These are phyloP conservation scores for Pluteus cervinus DNA, from an alignment of 768 basidiomycete genomes.

Conservation along the genomic window DNA sequence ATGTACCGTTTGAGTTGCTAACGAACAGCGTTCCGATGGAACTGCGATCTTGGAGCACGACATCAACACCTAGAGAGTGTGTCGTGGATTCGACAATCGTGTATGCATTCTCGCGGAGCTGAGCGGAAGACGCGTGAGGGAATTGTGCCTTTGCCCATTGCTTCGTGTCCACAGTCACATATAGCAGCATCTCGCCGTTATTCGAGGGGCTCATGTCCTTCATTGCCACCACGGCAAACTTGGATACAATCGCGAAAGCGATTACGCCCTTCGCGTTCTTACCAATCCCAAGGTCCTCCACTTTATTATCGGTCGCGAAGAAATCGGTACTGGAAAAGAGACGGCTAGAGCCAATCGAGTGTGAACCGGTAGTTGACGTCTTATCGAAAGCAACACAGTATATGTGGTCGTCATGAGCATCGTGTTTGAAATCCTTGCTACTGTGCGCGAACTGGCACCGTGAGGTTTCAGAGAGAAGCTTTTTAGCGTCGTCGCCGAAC, in stretches of 20 bases:
- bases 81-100: constrained; percentile 93
- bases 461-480: constrained; percentile 65
- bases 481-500: constrained; percentile 54
- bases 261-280: constrained; percentile 86
- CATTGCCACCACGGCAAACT: constrained; percentile 88
- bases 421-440: constrained; percentile 74
- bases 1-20: constrained; percentile 94
- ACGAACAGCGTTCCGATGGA: constrained; percentile 89
- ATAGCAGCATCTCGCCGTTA: constrained; percentile 74
- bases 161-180: constrained; percentile 78
- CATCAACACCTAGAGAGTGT: constrained; percentile 93
- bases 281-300: constrained; percentile 83
- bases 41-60: constrained; percentile 64
- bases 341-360: constrained; percentile 54
- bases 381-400: constrained; percentile 89
- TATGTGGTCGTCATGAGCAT: constrained; percentile 68
- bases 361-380: constrained; percentile 36
- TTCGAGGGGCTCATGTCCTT: constrained; percentile 54
- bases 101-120: constrained; percentile 86
- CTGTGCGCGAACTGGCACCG: constrained; percentile 89
- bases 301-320: constrained; percentile 54
- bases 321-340: constrained; percentile 86
- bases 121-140: constrained; percentile 80
- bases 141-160: constrained; percentile 88
- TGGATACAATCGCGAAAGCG: constrained; percentile 88